A percentile compares a stretch with the other conserved stretches of the same genome.
phyloP scores from a whole-genome alignment of 148 eudicot species.

The Vaccinium macrocarpon region DNA sequence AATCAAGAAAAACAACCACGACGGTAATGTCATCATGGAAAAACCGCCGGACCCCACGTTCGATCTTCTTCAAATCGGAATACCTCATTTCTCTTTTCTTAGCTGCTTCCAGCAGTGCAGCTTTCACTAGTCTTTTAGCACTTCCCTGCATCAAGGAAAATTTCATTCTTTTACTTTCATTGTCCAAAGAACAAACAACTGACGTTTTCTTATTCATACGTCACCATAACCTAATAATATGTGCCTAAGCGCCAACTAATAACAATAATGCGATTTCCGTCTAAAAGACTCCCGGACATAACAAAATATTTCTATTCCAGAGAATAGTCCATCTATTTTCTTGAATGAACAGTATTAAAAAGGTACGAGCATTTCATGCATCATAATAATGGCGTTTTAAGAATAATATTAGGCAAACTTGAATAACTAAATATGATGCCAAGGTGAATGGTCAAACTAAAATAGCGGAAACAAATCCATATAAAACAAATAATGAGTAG shows the following conservation, averaged over 20 bases:
- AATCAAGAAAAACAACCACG: slow-evolving; percentile 51
- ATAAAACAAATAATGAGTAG: background rate
- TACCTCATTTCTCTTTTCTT: slow-evolving; percentile 75
- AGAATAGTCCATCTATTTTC: background rate
- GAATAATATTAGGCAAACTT: background rate
- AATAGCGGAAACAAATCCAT: background rate
- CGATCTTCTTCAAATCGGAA: slow-evolving; percentile 62
- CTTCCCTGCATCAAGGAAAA: slow-evolving; percentile 44
- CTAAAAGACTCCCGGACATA: background rate
- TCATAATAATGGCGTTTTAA: background rate
- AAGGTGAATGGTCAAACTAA: background rate
- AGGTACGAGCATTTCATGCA: background rate
- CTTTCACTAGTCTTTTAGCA: slow-evolving; percentile 49
- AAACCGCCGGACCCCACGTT: slow-evolving; percentile 65
- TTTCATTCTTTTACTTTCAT: background rate
- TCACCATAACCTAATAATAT: background rate
- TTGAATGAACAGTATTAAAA: background rate
- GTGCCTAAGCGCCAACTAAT: background rate
- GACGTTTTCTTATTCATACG: background rate
- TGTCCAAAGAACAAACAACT: background rate
- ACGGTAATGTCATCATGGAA: slow-evolving; percentile 69
- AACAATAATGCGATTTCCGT: background rate
- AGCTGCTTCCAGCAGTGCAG: slow-evolving; percentile 63
- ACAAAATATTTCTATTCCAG: background rate
- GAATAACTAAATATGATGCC: background rate